Conservation (phyloP, 2,329 filamentous ascomycete genomes). For the Diaporthe longicolla region DNA sequence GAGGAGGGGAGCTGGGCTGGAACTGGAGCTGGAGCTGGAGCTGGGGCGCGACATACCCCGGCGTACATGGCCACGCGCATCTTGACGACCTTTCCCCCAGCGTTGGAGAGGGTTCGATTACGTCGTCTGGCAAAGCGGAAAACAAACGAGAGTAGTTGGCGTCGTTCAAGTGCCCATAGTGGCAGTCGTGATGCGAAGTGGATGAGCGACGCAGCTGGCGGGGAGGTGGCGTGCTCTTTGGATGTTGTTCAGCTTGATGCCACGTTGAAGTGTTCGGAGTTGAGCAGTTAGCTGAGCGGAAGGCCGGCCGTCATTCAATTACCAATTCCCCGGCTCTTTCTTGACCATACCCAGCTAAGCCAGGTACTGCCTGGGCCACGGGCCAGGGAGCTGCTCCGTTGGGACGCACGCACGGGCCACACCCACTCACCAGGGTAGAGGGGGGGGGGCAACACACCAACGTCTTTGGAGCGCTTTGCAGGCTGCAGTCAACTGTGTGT, state of each 20-base stretch:
- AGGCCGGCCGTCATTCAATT: constrained; percentile 37
- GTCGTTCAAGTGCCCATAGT: constrained; percentile 42
- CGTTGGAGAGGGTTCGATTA: not conserved
- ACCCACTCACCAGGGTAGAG: not conserved
- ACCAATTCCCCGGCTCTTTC: constrained; percentile 7
- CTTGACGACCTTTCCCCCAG: constrained; percentile 49
- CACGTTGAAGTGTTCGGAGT: constrained; percentile 43
- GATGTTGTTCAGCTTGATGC: constrained; percentile 43
- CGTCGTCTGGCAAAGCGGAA: not conserved
- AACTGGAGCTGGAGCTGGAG: not conserved
- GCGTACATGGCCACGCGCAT: constrained; percentile 74
- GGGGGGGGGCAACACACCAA: not conserved
- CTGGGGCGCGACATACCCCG: constrained; percentile 62
- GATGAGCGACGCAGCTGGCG: constrained; percentile 17
- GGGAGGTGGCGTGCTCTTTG: constrained; percentile 39
- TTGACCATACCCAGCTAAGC: not conserved
- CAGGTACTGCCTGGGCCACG: not conserved
- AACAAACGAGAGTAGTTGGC: constrained; percentile 22
- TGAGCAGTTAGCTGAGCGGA: constrained; percentile 19
- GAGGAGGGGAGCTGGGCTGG: constrained; percentile 7
- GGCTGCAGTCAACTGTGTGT: not conserved
- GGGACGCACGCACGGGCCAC: constrained; percentile 5
- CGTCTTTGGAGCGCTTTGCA: not conserved
- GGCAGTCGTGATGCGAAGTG: constrained; percentile 26
- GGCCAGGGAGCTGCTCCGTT: not conserved